Conservation (phyloP, 2,329 filamentous ascomycete genomes). For the Xylariaceae sp. region DNA sequence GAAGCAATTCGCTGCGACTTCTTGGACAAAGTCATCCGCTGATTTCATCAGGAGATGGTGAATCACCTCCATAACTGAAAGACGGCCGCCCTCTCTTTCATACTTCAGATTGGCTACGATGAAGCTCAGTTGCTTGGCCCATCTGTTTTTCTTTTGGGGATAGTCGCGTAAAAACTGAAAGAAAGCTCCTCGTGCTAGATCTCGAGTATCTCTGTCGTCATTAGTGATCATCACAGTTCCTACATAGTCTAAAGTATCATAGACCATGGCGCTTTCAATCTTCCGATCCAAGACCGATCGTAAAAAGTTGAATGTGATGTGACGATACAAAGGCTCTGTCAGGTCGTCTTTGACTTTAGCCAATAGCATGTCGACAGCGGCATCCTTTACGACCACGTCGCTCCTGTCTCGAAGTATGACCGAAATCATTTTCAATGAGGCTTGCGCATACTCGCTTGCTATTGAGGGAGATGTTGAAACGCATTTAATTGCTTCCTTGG, state of each 20-base stretch:
- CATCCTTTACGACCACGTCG: slow-evolving; percentile 72
- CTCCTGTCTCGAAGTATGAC: slow-evolving; percentile 78
- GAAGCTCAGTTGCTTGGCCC: slow-evolving; percentile 85
- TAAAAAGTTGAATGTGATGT: slow-evolving; percentile 91
- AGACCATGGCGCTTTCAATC: slow-evolving; percentile 80
- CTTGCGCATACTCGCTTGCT: slow-evolving; percentile 79
- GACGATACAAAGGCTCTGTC: slow-evolving; percentile 87
- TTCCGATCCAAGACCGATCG: slow-evolving; percentile 81
- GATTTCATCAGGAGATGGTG: slow-evolving; percentile 84
- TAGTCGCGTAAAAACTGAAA: slow-evolving; percentile 94
- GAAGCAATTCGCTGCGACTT: slow-evolving; percentile 78
- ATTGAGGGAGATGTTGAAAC: slow-evolving; percentile 75
- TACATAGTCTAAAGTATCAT: slow-evolving; percentile 86
- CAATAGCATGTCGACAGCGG: slow-evolving; percentile 77
- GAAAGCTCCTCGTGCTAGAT: slow-evolving; percentile 83
- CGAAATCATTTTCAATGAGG: slow-evolving; percentile 82
- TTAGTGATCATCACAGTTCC: slow-evolving; percentile 95
- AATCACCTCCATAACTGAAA: slow-evolving; percentile 90
- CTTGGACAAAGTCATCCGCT: slow-evolving; percentile 74
- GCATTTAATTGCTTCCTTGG: slow-evolving; percentile 77
- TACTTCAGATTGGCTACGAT: slow-evolving; percentile 89
- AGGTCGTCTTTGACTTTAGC: slow-evolving; percentile 81
- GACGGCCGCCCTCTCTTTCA: slow-evolving; percentile 77
- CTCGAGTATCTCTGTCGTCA: slow-evolving; percentile 81
- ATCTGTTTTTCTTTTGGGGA: slow-evolving; percentile 83